Percentiles rank a stretch among this genome's conserved stretches.
Evolutionary conservation across 164 flowering plant species (phyloP).

Genomic region (Liriodendron chinense): DNA sequence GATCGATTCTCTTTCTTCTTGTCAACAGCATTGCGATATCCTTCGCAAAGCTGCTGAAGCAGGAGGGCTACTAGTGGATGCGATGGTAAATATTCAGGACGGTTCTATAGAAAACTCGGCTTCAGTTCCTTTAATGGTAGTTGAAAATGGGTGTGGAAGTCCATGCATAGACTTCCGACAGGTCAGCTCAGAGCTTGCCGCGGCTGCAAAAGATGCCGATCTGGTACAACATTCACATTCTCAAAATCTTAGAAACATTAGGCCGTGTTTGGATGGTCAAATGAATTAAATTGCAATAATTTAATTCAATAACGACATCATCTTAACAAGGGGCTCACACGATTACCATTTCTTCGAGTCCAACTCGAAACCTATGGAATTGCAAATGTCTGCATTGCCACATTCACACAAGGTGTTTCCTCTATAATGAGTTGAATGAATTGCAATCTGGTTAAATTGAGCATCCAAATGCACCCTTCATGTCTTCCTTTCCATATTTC

Average conservation of each 20-base stretch:
- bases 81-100: conserved; percentile 63
- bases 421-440: not conserved
- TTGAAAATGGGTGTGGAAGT: conserved; percentile 97
- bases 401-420: not conserved
- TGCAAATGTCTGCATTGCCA: not conserved
- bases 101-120: conserved; percentile 43
- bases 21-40: conserved; percentile 84
- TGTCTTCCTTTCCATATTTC: not conserved
- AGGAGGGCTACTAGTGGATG: conserved; percentile 94
- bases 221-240: conserved; percentile 44
- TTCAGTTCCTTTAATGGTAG: conserved; percentile 84
- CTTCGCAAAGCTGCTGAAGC: conserved; percentile 95
- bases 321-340: not conserved
- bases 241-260: not conserved
- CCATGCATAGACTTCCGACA: conserved; percentile 97
- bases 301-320: no score
- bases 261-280: not conserved
- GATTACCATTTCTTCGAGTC: not conserved
- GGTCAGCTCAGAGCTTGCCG: conserved; percentile 97
- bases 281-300: not conserved
- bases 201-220: conserved; percentile 94
- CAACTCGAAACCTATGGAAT: not conserved
- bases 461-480: not conserved
- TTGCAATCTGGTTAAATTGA: no score
- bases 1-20: not conserved